phyloP scores from a whole-genome alignment of 108 stramenopile genomes.

The Cyclostephanos invisitatus region DNA sequence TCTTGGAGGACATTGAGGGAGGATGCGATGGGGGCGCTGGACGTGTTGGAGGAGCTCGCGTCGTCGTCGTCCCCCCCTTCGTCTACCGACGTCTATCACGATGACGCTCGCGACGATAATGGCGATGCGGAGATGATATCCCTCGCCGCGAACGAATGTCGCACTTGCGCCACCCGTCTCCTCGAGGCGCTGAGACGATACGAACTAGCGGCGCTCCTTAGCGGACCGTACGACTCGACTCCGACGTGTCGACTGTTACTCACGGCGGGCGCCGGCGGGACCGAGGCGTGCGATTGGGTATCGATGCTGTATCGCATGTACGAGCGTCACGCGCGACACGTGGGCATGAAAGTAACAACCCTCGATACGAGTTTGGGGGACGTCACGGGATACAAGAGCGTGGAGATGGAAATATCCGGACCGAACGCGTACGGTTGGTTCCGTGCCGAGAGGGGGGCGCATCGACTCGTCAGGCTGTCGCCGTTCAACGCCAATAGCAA shows the following conservation, averaged over 20 bases:
- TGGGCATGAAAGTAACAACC: conserved; percentile 62
- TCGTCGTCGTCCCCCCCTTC: neutral
- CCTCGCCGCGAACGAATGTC: conserved; percentile 55
- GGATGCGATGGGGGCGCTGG: conserved; percentile 59
- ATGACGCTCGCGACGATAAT: conserved; percentile 1
- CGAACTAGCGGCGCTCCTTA: conserved; percentile 67
- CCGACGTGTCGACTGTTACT: conserved; percentile 84
- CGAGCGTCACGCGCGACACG: conserved; percentile 58
- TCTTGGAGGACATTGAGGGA: conserved; percentile 57
- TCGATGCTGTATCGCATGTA: conserved; percentile 84
- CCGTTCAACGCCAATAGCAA: conserved; percentile 96
- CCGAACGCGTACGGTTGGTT: conserved; percentile 86
- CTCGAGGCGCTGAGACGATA: conserved; percentile 58
- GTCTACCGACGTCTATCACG: conserved; percentile 1
- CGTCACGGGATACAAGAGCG: conserved; percentile 86
- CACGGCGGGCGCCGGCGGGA: conserved; percentile 97
- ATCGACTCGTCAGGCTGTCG: conserved; percentile 88
- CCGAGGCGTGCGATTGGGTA: conserved; percentile 96
- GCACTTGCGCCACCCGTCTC: conserved; percentile 36
- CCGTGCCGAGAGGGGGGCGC: conserved; percentile 92
- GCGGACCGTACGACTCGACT: conserved; percentile 74
- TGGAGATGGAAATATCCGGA: conserved; percentile 75
- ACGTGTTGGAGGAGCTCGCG: conserved; percentile 51
- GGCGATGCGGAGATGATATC: conserved; percentile 53
- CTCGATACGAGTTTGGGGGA: conserved; percentile 71